Evolutionary conservation across 2,329 filamentous ascomycete species (phyloP), one percentile per base, ranked within the genome.

Genomic region (Elsinoe ampelina): DNA sequence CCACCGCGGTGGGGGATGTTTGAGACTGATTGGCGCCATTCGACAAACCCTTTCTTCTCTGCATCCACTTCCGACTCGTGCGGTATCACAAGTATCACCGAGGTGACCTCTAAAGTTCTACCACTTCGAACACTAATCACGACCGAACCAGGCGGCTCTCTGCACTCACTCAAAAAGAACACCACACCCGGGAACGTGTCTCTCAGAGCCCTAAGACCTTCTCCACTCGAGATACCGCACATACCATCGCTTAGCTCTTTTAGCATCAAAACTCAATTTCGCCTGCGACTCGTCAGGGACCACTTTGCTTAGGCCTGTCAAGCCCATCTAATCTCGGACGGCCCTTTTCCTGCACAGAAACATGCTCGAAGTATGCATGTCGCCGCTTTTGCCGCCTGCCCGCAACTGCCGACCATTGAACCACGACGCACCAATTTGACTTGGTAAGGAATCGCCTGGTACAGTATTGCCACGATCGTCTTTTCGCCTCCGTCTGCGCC

Each of bases 251-350:
- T 52, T 52, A 52, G 48, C 48, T 35, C 22, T 12, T 34, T n/a
- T 48, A 34, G 43, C 11, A 48, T 32, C 43, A 35, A 48, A 35
- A 48, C 22, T 48, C 48, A 52, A 36, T 52, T 52, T 52, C 48
- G 48, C 48, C 32, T 38, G 30, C 26, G 17, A 36, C 32, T 38
- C 48, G 41, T 13, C 17, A 43, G 41, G 41, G 41, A 43, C 15
- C 17, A 22, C 41, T 26, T 26, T 22, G 17, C 41, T 13, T 20
- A 43, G 17, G 41, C 41, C 41, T 43, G 17, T 43, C 41, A 22
- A 52, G 8, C 43, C 43, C 32, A n/a, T 32, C 43, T 12, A 48
- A 48, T 32, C 43, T 32, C 43, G n/a, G n/a, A 13, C 30, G 30
- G 35, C 13, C 19, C n/a, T 15, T 15, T 34, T 50, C 13, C 41